A percentile compares a stretch with the other conserved stretches of the same genome.
Evolutionary conservation across 1,139 yeast genomes (phyloP).

Genomic region (Scheffersomyces stambukii): DNA sequence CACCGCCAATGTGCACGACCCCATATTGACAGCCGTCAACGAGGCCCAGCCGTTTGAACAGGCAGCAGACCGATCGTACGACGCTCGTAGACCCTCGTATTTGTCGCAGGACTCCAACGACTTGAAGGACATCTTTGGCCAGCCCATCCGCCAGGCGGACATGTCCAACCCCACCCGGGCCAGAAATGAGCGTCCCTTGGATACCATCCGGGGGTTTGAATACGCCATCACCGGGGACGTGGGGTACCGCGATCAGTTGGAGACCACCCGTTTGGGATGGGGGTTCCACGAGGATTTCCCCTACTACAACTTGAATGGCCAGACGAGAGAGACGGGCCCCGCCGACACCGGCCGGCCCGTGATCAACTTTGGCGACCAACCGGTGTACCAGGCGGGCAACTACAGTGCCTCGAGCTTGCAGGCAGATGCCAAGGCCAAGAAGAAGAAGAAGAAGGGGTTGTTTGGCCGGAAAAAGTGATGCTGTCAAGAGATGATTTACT

Average conservation of each 20-base stretch:
- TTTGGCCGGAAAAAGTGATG: conserved; percentile 63
- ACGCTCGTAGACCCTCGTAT: conserved; percentile 35
- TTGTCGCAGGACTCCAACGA: conserved; percentile 40
- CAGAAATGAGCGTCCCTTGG: conserved; percentile 92
- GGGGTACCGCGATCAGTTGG: conserved; percentile 72
- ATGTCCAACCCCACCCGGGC: conserved; percentile 87
- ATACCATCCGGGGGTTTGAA: conserved; percentile 89
- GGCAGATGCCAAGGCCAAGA: conserved; percentile 32
- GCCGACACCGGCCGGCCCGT: conserved; percentile 25
- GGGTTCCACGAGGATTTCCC: conserved; percentile 52
- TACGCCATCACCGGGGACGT: conserved; percentile 88
- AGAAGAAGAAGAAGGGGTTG: conserved; percentile 53
- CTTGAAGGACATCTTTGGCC: conserved; percentile 80
- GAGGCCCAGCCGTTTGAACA: conserved; percentile 96
- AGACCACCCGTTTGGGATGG: conserved; percentile 76
- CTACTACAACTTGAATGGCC: conserved; percentile 23
- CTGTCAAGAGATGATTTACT: too few relatives aligned
- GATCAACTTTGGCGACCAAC: conserved; percentile 50
- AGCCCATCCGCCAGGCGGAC: conserved; percentile 69
- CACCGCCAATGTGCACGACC: conserved; percentile 70
- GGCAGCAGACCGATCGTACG: conserved; percentile 37
- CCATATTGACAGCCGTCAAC: conserved; percentile 83
- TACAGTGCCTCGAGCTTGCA: conserved; percentile 40
- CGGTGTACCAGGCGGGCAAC: conserved; percentile 60
- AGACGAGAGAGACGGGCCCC: conserved; percentile 17